Evolutionary conservation across 2,329 filamentous ascomycete genomes (phyloP).

Genomic region (Neonectria magnoliae): DNA sequence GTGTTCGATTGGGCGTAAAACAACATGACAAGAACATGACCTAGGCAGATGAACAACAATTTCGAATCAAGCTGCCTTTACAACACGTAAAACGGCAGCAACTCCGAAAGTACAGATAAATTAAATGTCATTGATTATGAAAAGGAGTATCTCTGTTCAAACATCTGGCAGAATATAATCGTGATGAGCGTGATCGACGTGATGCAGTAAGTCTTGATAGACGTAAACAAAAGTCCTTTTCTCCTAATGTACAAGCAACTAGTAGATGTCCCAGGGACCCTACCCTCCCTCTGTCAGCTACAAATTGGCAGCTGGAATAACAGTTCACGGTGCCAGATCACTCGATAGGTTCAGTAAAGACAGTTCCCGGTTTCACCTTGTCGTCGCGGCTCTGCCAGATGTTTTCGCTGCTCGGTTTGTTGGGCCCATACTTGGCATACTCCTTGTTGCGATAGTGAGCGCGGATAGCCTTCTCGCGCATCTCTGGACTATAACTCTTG

Average conservation of each 20-base stretch:
- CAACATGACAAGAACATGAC: too few species aligned
- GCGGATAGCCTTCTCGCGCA: conserved; percentile 70
- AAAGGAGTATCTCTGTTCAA: conserved; percentile 2
- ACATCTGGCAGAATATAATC: neutral
- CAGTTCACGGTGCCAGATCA: conserved; percentile 32
- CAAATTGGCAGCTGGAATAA: neutral
- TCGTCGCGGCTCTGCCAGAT: conserved; percentile 82
- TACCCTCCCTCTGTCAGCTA: neutral
- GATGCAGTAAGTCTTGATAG: neutral
- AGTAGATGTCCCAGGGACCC: neutral
- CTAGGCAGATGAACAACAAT: too few species aligned
- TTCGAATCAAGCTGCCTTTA: too few species aligned
- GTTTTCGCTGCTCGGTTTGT: conserved; percentile 82
- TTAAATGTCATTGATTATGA: neutral
- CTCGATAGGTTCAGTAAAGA: conserved; percentile 56
- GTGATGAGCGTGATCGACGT: neutral
- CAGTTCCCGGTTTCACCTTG: conserved; percentile 61
- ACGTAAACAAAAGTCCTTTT: neutral
- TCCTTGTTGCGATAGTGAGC: conserved; percentile 75
- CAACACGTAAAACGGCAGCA: too few species aligned
- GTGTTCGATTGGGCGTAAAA: too few species aligned
- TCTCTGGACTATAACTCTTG: conserved; percentile 67
- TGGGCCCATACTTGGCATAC: conserved; percentile 70
- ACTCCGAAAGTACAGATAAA: neutral
- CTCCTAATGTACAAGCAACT: conserved; percentile 15